phyloP scores from a whole-genome alignment of 2,329 filamentous ascomycete genomes.

The Pseudocercospora macadamiae region DNA sequence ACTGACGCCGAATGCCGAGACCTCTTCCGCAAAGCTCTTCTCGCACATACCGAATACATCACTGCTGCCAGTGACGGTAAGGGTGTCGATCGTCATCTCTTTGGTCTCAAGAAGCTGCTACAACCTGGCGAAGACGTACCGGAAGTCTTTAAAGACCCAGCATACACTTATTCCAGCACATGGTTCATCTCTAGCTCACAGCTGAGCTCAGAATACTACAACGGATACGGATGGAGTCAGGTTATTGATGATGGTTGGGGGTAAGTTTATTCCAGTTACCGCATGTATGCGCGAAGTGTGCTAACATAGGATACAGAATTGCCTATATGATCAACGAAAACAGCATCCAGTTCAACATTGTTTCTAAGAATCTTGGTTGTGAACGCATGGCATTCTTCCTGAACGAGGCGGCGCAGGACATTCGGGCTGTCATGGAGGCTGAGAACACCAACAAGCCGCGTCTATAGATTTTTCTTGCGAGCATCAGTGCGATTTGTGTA shows the following conservation, averaged over 20 bases:
- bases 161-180: constrained; percentile 77
- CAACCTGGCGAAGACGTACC: constrained; percentile 79
- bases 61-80: constrained; percentile 84
- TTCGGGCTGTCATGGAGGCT: constrained; percentile 82
- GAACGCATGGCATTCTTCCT: constrained; percentile 95
- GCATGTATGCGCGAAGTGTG: not conserved
- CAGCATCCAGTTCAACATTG: constrained; percentile 97
- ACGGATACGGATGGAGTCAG: constrained; percentile 98
- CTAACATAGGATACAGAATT: constrained; percentile 55
- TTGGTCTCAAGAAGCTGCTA: constrained; percentile 90
- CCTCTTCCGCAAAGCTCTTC: constrained; percentile 79
- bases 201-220: constrained; percentile 95
- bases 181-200: constrained; percentile 92
- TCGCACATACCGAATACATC: constrained; percentile 88
- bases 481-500: constrained; percentile 4
- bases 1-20: constrained; percentile 68
- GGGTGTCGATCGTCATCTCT: constrained; percentile 95
- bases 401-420: constrained; percentile 87
- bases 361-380: constrained; percentile 87
- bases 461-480: constrained; percentile 6
- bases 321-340: constrained; percentile 99
- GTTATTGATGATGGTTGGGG: constrained; percentile 95
- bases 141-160: constrained; percentile 82
- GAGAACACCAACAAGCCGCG: constrained; percentile 46
- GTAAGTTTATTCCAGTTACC: constrained; percentile 33